These are phyloP conservation scores for Tubosaeta brunneosetosa DNA, from an alignment of 768 basidiomycete genomes.

Conservation along the genomic window DNA sequence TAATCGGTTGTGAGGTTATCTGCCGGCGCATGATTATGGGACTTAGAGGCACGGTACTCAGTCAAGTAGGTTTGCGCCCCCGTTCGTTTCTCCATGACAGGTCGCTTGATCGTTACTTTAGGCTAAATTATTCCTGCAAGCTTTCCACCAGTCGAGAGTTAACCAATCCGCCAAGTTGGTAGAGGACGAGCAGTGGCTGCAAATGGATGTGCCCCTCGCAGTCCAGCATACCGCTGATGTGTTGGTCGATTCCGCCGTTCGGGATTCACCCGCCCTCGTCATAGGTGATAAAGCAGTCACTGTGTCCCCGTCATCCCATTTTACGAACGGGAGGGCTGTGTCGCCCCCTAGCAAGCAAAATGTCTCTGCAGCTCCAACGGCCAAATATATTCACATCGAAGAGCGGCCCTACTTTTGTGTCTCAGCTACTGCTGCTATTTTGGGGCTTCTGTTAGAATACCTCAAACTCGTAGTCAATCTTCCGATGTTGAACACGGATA, in stretches of 20 bases:
- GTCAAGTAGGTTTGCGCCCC: slow-evolving; percentile 52
- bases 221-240: slow-evolving; percentile 71
- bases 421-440: slow-evolving; percentile 72
- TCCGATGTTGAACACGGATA: slow-evolving; percentile 85
- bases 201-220: slow-evolving; percentile 56
- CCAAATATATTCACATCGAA: slow-evolving; percentile 74
- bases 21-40: slow-evolving; percentile 91
- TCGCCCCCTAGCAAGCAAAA: slow-evolving; percentile 19
- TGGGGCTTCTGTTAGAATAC: slow-evolving; percentile 77
- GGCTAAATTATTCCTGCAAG: slow-evolving; percentile 84
- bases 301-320: neutral
- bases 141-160: slow-evolving; percentile 80
- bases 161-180: slow-evolving; percentile 82
- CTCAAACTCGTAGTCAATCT: slow-evolving; percentile 84
- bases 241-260: slow-evolving; percentile 76
- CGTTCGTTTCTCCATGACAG: neutral
- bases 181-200: slow-evolving; percentile 93
- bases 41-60: slow-evolving; percentile 77
- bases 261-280: slow-evolving; percentile 68
- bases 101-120: slow-evolving; percentile 26
- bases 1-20: slow-evolving; percentile 80
- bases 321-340: slow-evolving; percentile 8
- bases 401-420: slow-evolving; percentile 84
- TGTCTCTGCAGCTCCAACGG: slow-evolving; percentile 25
- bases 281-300: slow-evolving; percentile 24